A percentile compares a stretch with the other conserved stretches of the same genome.
phyloP scores from a whole-genome alignment of 805 yeast genomes.

The Ogataea haglerorum region DNA sequence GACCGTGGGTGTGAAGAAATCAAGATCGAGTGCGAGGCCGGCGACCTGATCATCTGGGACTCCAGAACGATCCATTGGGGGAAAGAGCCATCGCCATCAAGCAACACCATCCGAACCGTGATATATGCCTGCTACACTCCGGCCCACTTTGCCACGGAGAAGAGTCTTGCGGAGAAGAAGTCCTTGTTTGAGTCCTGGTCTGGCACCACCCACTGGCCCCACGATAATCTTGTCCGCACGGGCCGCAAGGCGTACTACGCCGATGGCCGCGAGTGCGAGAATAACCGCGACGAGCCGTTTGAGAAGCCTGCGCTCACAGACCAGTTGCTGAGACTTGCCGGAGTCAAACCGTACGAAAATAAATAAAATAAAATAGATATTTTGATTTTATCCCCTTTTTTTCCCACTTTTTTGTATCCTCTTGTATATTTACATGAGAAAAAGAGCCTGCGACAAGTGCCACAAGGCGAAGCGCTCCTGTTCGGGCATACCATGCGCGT shows the following conservation, averaged over 20 bases:
- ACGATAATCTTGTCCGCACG: slow-evolving; percentile 25
- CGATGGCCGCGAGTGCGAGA: slow-evolving; percentile 7
- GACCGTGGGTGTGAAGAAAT: slow-evolving; percentile 28
- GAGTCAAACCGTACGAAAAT: slow-evolving; percentile 15
- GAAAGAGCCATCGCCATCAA: slow-evolving; percentile 24
- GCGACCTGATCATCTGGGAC: slow-evolving; percentile 36
- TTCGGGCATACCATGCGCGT: slow-evolving; percentile 4
- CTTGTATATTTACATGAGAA: slow-evolving; percentile 1
- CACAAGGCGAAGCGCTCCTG: slow-evolving; percentile 7
- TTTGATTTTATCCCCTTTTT: slow-evolving; percentile 1
- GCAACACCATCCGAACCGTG: slow-evolving; percentile 29
- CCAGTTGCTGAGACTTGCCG: slow-evolving; percentile 29
- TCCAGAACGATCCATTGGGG: slow-evolving; percentile 35
- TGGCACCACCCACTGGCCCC: slow-evolving; percentile 35
- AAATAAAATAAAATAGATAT: neutral
- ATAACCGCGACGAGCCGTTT: slow-evolving; percentile 19
- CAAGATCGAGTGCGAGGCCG: slow-evolving; percentile 32
- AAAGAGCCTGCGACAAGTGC: slow-evolving; percentile 10
- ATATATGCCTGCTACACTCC: slow-evolving; percentile 33
- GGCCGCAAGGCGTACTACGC: slow-evolving; percentile 24
- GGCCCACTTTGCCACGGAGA: slow-evolving; percentile 32
- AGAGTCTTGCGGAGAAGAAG: slow-evolving; percentile 21
- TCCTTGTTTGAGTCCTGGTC: slow-evolving; percentile 25
- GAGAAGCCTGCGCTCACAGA: slow-evolving; percentile 27
- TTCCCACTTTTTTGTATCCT: slow-evolving; percentile 1